These are phyloP conservation scores for Pisolithus tinctorius DNA, from an alignment of 768 basidiomycete genomes.

Conservation along the genomic window DNA sequence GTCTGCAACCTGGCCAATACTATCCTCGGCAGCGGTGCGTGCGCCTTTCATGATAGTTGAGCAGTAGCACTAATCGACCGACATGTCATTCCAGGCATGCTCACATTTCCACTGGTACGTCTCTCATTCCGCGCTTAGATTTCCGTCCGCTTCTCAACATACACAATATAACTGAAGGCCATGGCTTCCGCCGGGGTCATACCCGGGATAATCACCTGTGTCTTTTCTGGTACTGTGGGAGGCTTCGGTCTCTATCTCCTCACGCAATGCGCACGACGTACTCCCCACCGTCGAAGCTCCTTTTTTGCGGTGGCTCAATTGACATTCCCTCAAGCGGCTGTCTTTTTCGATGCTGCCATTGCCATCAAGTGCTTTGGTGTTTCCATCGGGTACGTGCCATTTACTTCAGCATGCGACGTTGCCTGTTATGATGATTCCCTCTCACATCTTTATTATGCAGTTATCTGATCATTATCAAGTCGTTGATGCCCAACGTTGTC, in stretches of 20 bases:
- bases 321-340: constrained; percentile 82
- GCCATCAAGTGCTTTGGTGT: constrained; percentile 97
- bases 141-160: background rate
- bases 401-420: background rate
- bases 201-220: constrained; percentile 84
- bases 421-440: background rate
- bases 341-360: constrained; percentile 91
- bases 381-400: constrained; percentile 63
- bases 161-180: constrained; percentile 36
- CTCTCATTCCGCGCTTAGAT: background rate
- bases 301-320: constrained; percentile 80
- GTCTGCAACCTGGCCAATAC: constrained; percentile 84
- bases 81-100: constrained; percentile 53
- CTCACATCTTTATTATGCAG: constrained; percentile 28
- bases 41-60: background rate
- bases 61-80: background rate
- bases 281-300: constrained; percentile 69
- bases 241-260: constrained; percentile 88
- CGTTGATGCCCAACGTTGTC: constrained; percentile 88
- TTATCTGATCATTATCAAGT: constrained; percentile 89
- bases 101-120: constrained; percentile 77
- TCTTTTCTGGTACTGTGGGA: constrained; percentile 69
- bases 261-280: constrained; percentile 70
- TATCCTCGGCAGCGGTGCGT: constrained; percentile 83
- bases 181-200: constrained; percentile 87